These are phyloP conservation scores for Trichopus zeylanicus DNA, from an alignment of 116 monocot genomes.

Conservation along the genomic window DNA sequence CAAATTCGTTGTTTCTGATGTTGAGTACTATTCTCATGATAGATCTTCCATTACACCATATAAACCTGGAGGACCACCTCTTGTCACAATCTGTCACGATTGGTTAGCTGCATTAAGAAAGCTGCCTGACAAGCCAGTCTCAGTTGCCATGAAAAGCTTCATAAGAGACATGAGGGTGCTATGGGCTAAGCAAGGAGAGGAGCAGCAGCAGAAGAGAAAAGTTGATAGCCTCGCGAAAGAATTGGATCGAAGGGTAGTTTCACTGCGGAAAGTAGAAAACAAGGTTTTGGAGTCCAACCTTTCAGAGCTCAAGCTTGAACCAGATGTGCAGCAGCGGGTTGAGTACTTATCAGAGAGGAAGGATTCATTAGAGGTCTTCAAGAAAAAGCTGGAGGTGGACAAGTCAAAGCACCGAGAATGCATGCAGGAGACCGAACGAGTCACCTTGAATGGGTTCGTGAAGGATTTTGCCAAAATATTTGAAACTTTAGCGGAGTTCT, in stretches of 20 bases:
- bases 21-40: slow-evolving; percentile 38
- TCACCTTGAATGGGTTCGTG: slow-evolving; percentile 69
- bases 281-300: slow-evolving; percentile 65
- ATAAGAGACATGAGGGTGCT: slow-evolving; percentile 48
- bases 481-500: slow-evolving; percentile 61
- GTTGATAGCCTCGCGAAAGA: slow-evolving; percentile 78
- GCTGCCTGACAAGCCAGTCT: slow-evolving; percentile 55
- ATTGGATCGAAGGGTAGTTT: slow-evolving; percentile 40
- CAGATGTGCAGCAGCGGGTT: slow-evolving; percentile 37
- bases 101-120: slow-evolving; percentile 50
- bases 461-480: slow-evolving; percentile 57
- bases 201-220: slow-evolving; percentile 88
- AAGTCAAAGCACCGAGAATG: slow-evolving; percentile 66
- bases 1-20: slow-evolving; percentile 61
- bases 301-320: slow-evolving; percentile 46
- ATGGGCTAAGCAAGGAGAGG: slow-evolving; percentile 77
- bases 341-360: slow-evolving; percentile 63
- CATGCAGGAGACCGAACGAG: slow-evolving; percentile 67
- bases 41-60: slow-evolving; percentile 27
- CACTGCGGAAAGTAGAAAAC: slow-evolving; percentile 64
- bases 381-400: slow-evolving; percentile 61
- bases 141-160: slow-evolving; percentile 57
- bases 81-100: slow-evolving; percentile 59
- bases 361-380: slow-evolving; percentile 39
- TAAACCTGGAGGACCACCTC: slow-evolving; percentile 35